Evolutionary conservation across 2,329 filamentous ascomycete species (phyloP).

Genomic region (Zasmidium citrigriseum): DNA sequence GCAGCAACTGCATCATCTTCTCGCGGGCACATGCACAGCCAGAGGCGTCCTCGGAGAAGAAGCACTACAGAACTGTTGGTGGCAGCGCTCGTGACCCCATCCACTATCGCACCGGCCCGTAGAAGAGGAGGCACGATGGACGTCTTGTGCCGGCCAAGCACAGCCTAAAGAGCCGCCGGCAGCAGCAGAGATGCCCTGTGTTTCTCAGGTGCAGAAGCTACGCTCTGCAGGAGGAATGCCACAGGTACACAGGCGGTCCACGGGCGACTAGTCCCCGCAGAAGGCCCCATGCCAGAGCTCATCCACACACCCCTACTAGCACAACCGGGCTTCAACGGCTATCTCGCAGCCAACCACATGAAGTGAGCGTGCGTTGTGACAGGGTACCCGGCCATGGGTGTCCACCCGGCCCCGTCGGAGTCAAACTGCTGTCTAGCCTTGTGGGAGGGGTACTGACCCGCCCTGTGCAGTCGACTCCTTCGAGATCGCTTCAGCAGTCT

Average conservation of each 20-base stretch:
- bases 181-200: conserved; percentile 12
- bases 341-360: conserved; percentile 34
- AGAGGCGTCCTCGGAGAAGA: neutral
- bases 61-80: neutral
- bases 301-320: conserved; percentile 26
- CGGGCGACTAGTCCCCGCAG: conserved; percentile 32
- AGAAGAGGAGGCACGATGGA: conserved; percentile 12
- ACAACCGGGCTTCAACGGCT: conserved; percentile 30
- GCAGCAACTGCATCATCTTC: neutral
- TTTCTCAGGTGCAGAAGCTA: conserved; percentile 22
- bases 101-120: conserved; percentile 1
- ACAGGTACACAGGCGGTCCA: conserved; percentile 29
- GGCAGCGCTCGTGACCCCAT: conserved; percentile 9
- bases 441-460: conserved; percentile 30
- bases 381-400: conserved; percentile 25
- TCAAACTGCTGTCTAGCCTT: conserved; percentile 36
- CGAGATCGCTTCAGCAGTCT: conserved; percentile 27
- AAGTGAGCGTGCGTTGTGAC: conserved; percentile 27
- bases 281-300: conserved; percentile 27
- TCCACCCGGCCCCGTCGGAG: conserved; percentile 28
- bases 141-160: conserved; percentile 12
- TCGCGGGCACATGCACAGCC: neutral
- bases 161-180: conserved; percentile 16
- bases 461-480: conserved; percentile 23
- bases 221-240: conserved; percentile 27